Evolutionary conservation across 2,329 filamentous ascomycete genomes (phyloP).

Genomic region (Phoma herbarum): DNA sequence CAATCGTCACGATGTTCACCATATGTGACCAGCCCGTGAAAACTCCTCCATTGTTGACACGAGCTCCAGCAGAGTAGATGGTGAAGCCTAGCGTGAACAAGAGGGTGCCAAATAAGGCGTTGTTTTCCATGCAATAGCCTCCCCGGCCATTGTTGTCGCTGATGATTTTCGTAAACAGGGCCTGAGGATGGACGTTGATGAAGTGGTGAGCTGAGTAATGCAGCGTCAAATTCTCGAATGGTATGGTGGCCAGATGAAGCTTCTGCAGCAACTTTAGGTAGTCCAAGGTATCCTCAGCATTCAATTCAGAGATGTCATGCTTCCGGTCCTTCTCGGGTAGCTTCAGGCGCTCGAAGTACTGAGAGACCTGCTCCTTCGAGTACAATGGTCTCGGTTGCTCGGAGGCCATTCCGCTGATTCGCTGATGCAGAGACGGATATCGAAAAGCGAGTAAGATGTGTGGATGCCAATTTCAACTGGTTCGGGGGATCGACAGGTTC

Average conservation of each 20-base stretch:
- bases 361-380: slow-evolving; percentile 39
- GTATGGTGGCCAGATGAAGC: slow-evolving; percentile 58
- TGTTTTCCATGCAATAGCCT: slow-evolving; percentile 70
- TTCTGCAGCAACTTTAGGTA: slow-evolving; percentile 46
- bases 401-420: slow-evolving; percentile 29
- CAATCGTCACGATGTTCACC: slow-evolving; percentile 56
- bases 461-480: slow-evolving; percentile 21
- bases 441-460: slow-evolving; percentile 17
- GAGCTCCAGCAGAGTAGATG: slow-evolving; percentile 52
- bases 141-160: slow-evolving; percentile 59
- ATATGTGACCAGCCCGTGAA: slow-evolving; percentile 54
- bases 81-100: slow-evolving; percentile 62
- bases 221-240: slow-evolving; percentile 66
- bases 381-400: slow-evolving; percentile 31
- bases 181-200: slow-evolving; percentile 60
- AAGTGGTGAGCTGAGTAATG: slow-evolving; percentile 55
- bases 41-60: slow-evolving; percentile 45
- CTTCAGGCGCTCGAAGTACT: slow-evolving; percentile 50
- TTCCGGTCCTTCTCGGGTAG: slow-evolving; percentile 37
- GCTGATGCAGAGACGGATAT: slow-evolving; percentile 7
- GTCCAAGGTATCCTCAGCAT: slow-evolving; percentile 33
- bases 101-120: slow-evolving; percentile 61
- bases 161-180: slow-evolving; percentile 64
- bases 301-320: slow-evolving; percentile 36
- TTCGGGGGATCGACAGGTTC: slow-evolving; percentile 17